Evolutionary conservation across 345 rosid genomes (phyloP).

Genomic region (Camelina laxa): DNA sequence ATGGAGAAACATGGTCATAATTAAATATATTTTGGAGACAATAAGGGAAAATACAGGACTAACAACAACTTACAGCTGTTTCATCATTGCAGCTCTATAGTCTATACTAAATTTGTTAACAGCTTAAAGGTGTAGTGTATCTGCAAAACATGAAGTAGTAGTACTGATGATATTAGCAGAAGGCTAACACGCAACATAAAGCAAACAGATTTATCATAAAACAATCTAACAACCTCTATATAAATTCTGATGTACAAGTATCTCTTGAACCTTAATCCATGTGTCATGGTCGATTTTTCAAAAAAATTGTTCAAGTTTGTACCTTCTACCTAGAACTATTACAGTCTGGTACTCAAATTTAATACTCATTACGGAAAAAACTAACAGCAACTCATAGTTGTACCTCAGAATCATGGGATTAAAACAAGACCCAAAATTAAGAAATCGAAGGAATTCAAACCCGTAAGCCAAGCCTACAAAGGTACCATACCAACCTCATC

Average conservation of each 20-base stretch:
- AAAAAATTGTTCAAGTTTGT: neutral
- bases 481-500: too few relatives aligned
- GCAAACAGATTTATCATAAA: conserved; percentile 17
- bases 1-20: conserved; percentile 22
- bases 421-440: neutral
- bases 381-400: too few relatives aligned
- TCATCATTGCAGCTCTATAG: conserved; percentile 57
- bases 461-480: neutral
- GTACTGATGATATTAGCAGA: conserved; percentile 5
- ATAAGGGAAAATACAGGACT: conserved; percentile 1
- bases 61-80: conserved; percentile 59
- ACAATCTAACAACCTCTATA: conserved; percentile 58
- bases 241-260: conserved; percentile 51
- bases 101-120: conserved; percentile 67
- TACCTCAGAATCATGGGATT: neutral
- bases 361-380: too few relatives aligned
- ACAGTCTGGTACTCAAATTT: neutral
- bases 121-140: conserved; percentile 77
- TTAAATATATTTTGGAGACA: neutral
- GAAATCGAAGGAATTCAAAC: neutral
- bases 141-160: conserved; percentile 47
- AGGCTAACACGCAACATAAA: conserved; percentile 1
- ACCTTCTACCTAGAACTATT: neutral
- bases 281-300: neutral
- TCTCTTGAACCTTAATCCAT: conserved; percentile 36